phyloP scores from a whole-genome alignment of 768 basidiomycete genomes.

The Hygrocybe coccinea region DNA sequence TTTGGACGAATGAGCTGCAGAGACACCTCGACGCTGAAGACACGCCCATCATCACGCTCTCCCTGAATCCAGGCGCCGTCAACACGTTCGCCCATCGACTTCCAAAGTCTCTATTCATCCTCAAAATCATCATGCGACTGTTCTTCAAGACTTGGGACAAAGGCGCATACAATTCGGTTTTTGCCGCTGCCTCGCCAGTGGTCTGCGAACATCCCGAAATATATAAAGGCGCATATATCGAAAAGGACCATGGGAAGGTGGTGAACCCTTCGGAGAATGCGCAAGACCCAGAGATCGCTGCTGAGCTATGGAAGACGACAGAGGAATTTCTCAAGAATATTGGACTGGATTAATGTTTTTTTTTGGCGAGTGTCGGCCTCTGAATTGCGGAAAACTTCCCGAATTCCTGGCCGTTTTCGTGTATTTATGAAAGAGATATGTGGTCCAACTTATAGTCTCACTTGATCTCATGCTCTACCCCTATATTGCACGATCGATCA shows the following conservation, averaged over 20 bases:
- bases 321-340: slow-evolving; percentile 26
- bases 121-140: slow-evolving; percentile 8
- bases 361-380: too few relatives aligned
- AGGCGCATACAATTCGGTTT: slow-evolving; percentile 35
- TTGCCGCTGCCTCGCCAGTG: slow-evolving; percentile 36
- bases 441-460: too few relatives aligned
- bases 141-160: slow-evolving; percentile 20
- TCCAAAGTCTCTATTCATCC: slow-evolving; percentile 14
- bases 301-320: slow-evolving; percentile 38
- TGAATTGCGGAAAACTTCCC: too few relatives aligned
- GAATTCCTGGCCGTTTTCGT: too few relatives aligned
- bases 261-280: slow-evolving; percentile 26
- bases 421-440: too few relatives aligned
- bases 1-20: slow-evolving; percentile 50
- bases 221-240: slow-evolving; percentile 37
- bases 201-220: slow-evolving; percentile 29
- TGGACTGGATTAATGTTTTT: slow-evolving; percentile 14
- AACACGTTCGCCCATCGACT: slow-evolving; percentile 23
- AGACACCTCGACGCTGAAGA: slow-evolving; percentile 35
- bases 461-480: too few relatives aligned
- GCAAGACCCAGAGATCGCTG: slow-evolving; percentile 28
- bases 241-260: slow-evolving; percentile 30
- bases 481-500: too few relatives aligned
- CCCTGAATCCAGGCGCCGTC: slow-evolving; percentile 41
- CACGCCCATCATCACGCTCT: slow-evolving; percentile 33